These are phyloP conservation scores for Plectosphaerella sp. DNA, from an alignment of 2,329 filamentous ascomycete species.

Conservation along the genomic window DNA sequence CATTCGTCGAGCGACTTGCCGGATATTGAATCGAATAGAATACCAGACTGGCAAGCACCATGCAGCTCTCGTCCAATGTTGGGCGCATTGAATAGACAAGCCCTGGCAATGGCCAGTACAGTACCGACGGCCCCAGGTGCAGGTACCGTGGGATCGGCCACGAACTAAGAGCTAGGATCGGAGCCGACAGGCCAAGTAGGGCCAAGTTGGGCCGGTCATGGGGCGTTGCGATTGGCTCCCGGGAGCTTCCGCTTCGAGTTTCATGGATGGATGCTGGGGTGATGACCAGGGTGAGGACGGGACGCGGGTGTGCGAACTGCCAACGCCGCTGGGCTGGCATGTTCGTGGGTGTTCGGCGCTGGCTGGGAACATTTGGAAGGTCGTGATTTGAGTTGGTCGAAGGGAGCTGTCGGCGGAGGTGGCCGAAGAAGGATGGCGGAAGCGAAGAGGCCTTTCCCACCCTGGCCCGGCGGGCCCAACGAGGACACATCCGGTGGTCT, in stretches of 20 bases:
- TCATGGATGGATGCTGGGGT: not conserved
- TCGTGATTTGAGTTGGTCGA: not conserved
- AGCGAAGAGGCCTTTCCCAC: not conserved
- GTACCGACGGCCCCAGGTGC: too few relatives aligned
- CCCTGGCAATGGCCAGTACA: too few relatives aligned
- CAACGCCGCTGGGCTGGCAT: too few relatives aligned
- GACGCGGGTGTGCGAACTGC: too few relatives aligned
- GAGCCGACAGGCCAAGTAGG: not conserved
- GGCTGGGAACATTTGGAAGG: not conserved
- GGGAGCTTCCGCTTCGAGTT: not conserved
- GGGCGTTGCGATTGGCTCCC: not conserved
- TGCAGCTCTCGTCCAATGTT: not conserved
- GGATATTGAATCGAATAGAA: too few relatives aligned
- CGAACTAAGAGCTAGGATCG: not conserved
- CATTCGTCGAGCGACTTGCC: too few relatives aligned
- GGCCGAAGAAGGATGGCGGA: not conserved
- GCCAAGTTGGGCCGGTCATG: not conserved
- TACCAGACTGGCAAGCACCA: not conserved
- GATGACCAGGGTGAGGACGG: not conserved
- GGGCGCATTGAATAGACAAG: not conserved
- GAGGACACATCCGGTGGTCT: too few relatives aligned
- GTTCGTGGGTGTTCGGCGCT: too few relatives aligned
- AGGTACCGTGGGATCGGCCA: not conserved
- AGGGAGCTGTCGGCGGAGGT: not conserved
- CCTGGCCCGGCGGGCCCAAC: too few relatives aligned